phyloP scores from a whole-genome alignment of 768 basidiomycete genomes.

The Tulasnella sp. region DNA sequence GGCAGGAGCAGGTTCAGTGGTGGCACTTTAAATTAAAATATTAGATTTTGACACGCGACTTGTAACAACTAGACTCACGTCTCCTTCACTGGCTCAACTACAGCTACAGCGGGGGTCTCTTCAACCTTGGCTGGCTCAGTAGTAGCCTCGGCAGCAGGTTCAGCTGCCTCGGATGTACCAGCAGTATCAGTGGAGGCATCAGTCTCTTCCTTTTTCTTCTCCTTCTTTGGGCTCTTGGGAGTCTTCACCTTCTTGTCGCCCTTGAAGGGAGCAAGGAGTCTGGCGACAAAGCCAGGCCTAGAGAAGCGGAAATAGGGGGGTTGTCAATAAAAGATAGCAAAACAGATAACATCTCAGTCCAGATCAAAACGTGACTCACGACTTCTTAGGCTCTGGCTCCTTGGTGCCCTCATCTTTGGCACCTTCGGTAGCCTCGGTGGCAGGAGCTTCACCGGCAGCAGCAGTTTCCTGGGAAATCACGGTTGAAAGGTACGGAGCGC shows the following conservation, averaged over 20 bases:
- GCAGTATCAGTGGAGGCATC: constrained; percentile 24
- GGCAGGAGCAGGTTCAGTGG: constrained; percentile 17
- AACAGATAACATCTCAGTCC: constrained; percentile 16
- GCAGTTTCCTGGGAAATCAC: constrained; percentile 18
- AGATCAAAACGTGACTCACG: constrained; percentile 20
- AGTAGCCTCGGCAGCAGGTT: constrained; percentile 26
- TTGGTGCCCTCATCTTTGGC: constrained; percentile 34
- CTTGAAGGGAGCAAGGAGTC: constrained; percentile 72
- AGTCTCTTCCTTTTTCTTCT: constrained; percentile 64
- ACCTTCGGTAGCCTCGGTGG: constrained; percentile 26
- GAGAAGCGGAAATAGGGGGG: constrained; percentile 50
- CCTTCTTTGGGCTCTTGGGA: constrained; percentile 53
- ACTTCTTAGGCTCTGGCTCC: constrained; percentile 25
- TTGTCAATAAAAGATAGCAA: constrained; percentile 29
- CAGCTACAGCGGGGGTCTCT: constrained; percentile 22
- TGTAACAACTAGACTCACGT: constrained; percentile 35
- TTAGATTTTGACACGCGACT: not conserved
- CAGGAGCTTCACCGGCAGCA: constrained; percentile 29
- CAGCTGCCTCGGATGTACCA: constrained; percentile 24
- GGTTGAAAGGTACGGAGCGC: constrained; percentile 9
- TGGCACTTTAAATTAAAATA: constrained; percentile 17
- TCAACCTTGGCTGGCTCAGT: constrained; percentile 26
- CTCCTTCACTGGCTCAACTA: constrained; percentile 52
- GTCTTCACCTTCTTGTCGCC: constrained; percentile 40
- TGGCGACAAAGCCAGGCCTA: constrained; percentile 61